phyloP scores from a whole-genome alignment of 192 early-diverging fungal species.

The Rhizoclosmatium sp. region DNA sequence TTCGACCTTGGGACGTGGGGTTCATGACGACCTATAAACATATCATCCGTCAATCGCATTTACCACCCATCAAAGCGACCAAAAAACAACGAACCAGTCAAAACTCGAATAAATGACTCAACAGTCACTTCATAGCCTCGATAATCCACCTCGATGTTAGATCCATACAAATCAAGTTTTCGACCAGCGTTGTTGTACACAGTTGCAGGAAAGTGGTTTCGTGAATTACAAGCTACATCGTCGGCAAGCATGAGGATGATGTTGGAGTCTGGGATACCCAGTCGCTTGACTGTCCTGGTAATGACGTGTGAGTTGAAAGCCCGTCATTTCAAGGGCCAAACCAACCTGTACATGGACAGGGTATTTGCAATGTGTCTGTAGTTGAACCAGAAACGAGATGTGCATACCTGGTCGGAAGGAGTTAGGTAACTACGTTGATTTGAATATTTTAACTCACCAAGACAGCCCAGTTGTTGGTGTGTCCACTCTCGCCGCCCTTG shows the following conservation, averaged over 20 bases:
- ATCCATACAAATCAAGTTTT: constrained; percentile 89
- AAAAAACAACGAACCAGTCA: constrained; percentile 66
- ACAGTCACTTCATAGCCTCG: constrained; percentile 99
- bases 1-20: constrained; percentile 92
- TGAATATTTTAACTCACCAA: constrained; percentile 63
- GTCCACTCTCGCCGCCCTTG: constrained; percentile 45
- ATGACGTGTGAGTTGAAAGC: not conserved
- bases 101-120: constrained; percentile 95
- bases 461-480: constrained; percentile 99
- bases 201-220: constrained; percentile 90
- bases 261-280: constrained; percentile 98
- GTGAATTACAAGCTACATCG: constrained; percentile 97
- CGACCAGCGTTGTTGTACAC: constrained; percentile 90
- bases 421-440: not conserved
- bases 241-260: constrained; percentile 99
- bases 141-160: constrained; percentile 98
- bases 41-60: not conserved
- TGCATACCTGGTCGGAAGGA: constrained; percentile 73
- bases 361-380: constrained; percentile 98
- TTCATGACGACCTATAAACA: constrained; percentile 76
- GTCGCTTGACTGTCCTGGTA: constrained; percentile 86
- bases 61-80: too few species aligned
- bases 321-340: not conserved
- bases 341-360: constrained; percentile 86
- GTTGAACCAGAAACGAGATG: constrained; percentile 99